Evolutionary conservation across 768 basidiomycete species (phyloP), one percentile per base, ranked within the genome.

Genomic region (Psilocybe subaeruginosa): DNA sequence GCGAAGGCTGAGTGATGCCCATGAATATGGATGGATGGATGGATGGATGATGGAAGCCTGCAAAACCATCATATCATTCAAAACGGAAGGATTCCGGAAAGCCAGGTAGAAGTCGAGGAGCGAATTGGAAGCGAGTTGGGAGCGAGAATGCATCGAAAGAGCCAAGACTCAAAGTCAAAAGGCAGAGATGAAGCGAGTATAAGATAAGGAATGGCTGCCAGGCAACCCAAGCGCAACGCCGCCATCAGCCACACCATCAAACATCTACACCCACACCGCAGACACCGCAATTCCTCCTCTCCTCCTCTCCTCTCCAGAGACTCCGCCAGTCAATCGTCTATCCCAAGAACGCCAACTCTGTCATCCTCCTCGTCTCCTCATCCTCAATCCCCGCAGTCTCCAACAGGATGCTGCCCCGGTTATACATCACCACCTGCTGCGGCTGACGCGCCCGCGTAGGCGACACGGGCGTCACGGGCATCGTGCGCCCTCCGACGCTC

Each of bases 301-400:
- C 16, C 35, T 6, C 41, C 54, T 12, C 45, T 39, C 47, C 37
- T 37, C 46, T 8, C 7, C 16, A 17, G 14, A 48, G 31, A 19
- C 6, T 23, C 23, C 23, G 2, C 23, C 23, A 23, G 23, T 23
- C 23, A 23, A 23, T 23, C 23, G 3, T 19, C 63, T 69, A 79
- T 58, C 70, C 74, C 69, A 89, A 73, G 69, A 91, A 92, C 56
- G 89, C 89, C 67, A 90, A 70, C 76, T 92, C 90, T 47, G 86
- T 85, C 78, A 91, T 75, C 71, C 88, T 76, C 72, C 89, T 76
- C 63, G 79, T 81, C 77, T 92, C 90, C 9, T 85, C 87, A 62
- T 92, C 89, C 69, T 83, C 76, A 43, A 92, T 90, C 43, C 72
- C 74, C 51, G 67, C 78, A 56, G 83, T 74, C 74, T 86, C 80